A percentile compares a stretch with the other conserved stretches of the same genome.
Evolutionary conservation across 2,329 filamentous ascomycete species (phyloP).

Genomic region (Exophiala sp.): DNA sequence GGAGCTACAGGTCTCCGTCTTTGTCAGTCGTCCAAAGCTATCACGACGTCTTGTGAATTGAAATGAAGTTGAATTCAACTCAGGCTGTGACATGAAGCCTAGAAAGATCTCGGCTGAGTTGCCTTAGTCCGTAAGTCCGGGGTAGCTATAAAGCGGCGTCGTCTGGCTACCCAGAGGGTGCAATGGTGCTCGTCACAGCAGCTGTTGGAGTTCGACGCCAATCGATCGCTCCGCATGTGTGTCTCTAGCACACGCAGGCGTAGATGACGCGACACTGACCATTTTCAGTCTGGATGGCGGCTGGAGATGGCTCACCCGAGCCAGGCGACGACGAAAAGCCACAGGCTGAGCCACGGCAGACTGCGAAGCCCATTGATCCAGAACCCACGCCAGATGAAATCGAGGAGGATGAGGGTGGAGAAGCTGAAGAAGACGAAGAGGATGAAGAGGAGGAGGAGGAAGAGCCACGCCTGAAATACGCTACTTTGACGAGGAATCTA

Average conservation of each 20-base stretch:
- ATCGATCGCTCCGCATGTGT: not conserved
- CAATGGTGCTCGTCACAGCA: not conserved
- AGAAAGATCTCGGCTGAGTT: no score
- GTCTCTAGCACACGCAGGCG: not conserved
- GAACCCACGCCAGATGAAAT: constrained; percentile 17
- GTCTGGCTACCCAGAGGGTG: no score
- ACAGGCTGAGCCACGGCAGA: constrained; percentile 1
- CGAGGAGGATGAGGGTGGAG: not conserved
- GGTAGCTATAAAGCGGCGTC: no score
- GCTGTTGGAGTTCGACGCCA: not conserved
- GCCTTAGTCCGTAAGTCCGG: no score
- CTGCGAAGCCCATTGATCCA: constrained; percentile 5
- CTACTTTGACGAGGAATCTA: constrained; percentile 73
- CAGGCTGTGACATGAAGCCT: no score
- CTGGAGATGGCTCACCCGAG: constrained; percentile 30
- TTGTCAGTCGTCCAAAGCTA: no score
- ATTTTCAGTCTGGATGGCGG: constrained; percentile 26
- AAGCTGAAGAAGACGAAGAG: constrained; percentile 34
- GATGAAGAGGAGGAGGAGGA: constrained; percentile 78
- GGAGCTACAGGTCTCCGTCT: no score
- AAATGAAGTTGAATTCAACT: no score
- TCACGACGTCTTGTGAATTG: no score
- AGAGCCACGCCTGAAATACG: constrained; percentile 90
- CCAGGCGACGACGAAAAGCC: constrained; percentile 22
- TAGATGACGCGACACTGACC: constrained; percentile 18